Conservation (phyloP, 495 filamentous ascomycete species). For the Talaromyces nanjingensis region DNA sequence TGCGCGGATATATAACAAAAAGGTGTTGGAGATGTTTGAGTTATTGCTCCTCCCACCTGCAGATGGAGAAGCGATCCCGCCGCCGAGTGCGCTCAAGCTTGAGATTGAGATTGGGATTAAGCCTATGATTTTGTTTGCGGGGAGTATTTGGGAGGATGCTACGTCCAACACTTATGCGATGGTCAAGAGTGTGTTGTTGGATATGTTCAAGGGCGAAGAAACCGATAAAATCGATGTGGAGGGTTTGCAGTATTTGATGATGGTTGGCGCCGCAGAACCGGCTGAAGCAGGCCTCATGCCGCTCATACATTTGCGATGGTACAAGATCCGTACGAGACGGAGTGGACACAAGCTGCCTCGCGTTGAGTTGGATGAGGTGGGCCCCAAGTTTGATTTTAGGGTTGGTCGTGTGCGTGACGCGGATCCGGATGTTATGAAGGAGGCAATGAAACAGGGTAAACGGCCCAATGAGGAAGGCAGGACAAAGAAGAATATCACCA, state of each 20-base stretch:
- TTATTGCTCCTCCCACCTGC: slow-evolving; percentile 65
- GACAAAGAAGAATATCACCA: slow-evolving; percentile 92
- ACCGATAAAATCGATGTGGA: slow-evolving; percentile 81
- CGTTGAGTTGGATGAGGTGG: slow-evolving; percentile 92
- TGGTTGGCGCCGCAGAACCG: slow-evolving; percentile 71
- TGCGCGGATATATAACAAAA: slow-evolving; percentile 72
- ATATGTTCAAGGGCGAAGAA: slow-evolving; percentile 80
- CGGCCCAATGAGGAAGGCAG: slow-evolving; percentile 47
- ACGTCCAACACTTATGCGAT: slow-evolving; percentile 67
- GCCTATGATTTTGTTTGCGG: slow-evolving; percentile 81
- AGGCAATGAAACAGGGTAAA: slow-evolving; percentile 81
- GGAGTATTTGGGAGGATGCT: slow-evolving; percentile 73
- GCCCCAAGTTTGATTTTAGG: slow-evolving; percentile 89
- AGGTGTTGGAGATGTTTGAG: slow-evolving; percentile 91
- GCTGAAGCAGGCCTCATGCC: slow-evolving; percentile 51
- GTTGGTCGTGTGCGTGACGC: slow-evolving; percentile 75
- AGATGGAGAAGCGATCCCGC: slow-evolving; percentile 51
- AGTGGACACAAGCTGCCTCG: slow-evolving; percentile 80
- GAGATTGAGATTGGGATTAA: slow-evolving; percentile 65
- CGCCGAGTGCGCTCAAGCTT: slow-evolving; percentile 79
- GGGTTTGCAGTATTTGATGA: slow-evolving; percentile 82
- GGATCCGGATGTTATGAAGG: slow-evolving; percentile 72
- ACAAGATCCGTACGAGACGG: slow-evolving; percentile 75
- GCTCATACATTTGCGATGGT: slow-evolving; percentile 72
- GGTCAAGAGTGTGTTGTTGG: slow-evolving; percentile 78